Conservation (phyloP, 768 basidiomycete species). For the Boletus patriciae region DNA sequence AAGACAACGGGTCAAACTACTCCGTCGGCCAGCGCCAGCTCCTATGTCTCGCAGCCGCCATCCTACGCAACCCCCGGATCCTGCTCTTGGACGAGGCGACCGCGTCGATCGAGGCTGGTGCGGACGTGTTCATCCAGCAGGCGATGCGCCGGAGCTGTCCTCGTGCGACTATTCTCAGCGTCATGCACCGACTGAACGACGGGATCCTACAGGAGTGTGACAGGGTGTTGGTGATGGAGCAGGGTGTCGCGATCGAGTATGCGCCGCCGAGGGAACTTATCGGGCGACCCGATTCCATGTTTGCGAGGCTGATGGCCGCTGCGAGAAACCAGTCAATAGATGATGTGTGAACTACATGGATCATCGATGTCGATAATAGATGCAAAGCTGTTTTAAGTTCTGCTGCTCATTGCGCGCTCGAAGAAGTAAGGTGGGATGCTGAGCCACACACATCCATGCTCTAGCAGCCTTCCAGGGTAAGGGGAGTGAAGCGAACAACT, state of each 20-base stretch:
- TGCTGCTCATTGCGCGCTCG: too few species aligned
- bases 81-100: constrained; percentile 35
- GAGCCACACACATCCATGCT: too few species aligned
- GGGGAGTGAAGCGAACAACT: too few species aligned
- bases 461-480: too few species aligned
- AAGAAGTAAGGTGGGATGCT: too few species aligned
- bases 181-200: constrained; percentile 35
- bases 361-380: too few species aligned
- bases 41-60: constrained; percentile 51
- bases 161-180: constrained; percentile 29
- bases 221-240: constrained; percentile 41
- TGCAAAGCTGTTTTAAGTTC: too few species aligned
- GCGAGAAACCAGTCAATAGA: constrained; percentile 22
- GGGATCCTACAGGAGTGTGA: constrained; percentile 32
- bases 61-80: constrained; percentile 33
- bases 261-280: constrained; percentile 25
- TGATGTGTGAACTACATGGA: too few species aligned
- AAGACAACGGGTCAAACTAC: constrained; percentile 71
- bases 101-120: constrained; percentile 80
- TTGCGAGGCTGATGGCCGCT: constrained; percentile 30
- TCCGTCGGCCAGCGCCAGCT: constrained; percentile 92
- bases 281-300: constrained; percentile 25
- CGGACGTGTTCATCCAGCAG: constrained; percentile 68
- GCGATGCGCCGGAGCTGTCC: constrained; percentile 33
- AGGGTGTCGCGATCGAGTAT: constrained; percentile 30